Conservation (phyloP, 2,329 filamentous ascomycete genomes). For the Elsinoe australis region DNA sequence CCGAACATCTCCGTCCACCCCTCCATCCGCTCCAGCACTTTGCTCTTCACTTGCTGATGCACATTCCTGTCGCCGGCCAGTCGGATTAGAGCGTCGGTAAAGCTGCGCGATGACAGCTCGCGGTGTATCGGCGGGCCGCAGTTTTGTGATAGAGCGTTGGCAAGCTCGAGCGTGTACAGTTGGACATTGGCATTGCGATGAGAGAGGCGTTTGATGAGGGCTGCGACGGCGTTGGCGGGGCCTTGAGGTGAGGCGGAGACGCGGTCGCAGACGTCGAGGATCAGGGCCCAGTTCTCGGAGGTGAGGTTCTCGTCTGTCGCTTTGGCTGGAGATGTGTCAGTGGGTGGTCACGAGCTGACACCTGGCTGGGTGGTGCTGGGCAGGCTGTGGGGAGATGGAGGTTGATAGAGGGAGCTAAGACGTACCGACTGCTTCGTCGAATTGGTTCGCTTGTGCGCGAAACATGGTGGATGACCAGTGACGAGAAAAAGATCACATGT, state of each 20-base stretch:
- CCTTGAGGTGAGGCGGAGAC: conserved; percentile 31
- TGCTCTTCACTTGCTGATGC: conserved; percentile 90
- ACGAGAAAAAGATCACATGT: background rate
- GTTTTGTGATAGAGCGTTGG: conserved; percentile 86
- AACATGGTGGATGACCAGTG: conserved; percentile 36
- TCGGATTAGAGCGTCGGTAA: conserved; percentile 86
- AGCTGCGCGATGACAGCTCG: conserved; percentile 82
- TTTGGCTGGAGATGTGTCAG: too few species aligned
- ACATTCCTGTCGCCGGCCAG: conserved; percentile 90
- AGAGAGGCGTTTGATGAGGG: conserved; percentile 83
- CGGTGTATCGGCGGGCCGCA: conserved; percentile 80
- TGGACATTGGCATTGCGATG: conserved; percentile 95
- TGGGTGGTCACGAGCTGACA: too few species aligned
- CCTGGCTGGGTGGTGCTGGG: conserved; percentile 32
- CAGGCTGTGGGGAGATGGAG: background rate
- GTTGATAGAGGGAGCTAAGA: conserved; percentile 21
- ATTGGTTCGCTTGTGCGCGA: conserved; percentile 45
- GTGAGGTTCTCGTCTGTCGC: conserved; percentile 98
- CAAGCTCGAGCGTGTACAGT: conserved; percentile 89
- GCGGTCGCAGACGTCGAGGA: conserved; percentile 43
- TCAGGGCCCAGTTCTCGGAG: conserved; percentile 67
- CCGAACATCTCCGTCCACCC: conserved; percentile 95
- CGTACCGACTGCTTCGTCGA: conserved; percentile 63
- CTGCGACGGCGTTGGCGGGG: conserved; percentile 56
- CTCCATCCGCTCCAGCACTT: conserved; percentile 93